Conservation (phyloP, 768 basidiomycete species). For the Flagelloscypha sp. region DNA sequence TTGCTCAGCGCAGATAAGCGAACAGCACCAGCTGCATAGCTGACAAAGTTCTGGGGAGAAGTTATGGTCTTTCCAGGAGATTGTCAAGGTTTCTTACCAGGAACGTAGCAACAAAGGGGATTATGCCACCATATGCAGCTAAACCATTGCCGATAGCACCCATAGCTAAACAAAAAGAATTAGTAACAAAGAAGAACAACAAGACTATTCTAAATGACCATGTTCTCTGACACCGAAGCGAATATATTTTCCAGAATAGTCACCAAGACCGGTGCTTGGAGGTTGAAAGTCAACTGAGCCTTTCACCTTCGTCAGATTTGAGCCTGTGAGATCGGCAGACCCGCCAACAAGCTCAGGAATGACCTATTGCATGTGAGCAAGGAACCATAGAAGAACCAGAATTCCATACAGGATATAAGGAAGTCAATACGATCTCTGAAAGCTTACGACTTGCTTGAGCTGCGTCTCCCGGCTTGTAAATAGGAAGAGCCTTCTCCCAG, state of each 20-base stretch:
- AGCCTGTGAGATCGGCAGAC: conserved; percentile 87
- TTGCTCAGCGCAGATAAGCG: conserved; percentile 82
- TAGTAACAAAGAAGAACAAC: too few species aligned
- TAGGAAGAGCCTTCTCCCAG: conserved; percentile 82
- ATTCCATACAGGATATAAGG: conserved; percentile 59
- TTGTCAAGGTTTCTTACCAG: conserved; percentile 39
- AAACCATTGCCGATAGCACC: conserved; percentile 92
- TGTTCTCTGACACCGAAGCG: conserved; percentile 98
- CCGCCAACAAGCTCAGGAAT: conserved; percentile 86
- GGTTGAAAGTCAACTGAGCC: conserved; percentile 86
- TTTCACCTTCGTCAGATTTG: conserved; percentile 87
- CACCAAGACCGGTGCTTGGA: conserved; percentile 75
- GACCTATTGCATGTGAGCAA: too few species aligned
- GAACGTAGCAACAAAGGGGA: conserved; percentile 91
- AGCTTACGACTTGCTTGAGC: conserved; percentile 90
- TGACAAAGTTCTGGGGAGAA: conserved; percentile 71
- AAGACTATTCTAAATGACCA: too few species aligned
- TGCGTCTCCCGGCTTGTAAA: conserved; percentile 75
- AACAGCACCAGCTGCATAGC: conserved; percentile 89
- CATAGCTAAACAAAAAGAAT: too few species aligned
- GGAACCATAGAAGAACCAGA: too few species aligned
- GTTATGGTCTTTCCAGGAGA: conserved; percentile 8
- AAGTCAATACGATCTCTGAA: conserved; percentile 81
- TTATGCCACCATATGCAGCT: conserved; percentile 81
- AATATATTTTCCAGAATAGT: conserved; percentile 82